Evolutionary conservation across 495 filamentous ascomycete species (phyloP).

Genomic region (Terfezia claveryi): DNA sequence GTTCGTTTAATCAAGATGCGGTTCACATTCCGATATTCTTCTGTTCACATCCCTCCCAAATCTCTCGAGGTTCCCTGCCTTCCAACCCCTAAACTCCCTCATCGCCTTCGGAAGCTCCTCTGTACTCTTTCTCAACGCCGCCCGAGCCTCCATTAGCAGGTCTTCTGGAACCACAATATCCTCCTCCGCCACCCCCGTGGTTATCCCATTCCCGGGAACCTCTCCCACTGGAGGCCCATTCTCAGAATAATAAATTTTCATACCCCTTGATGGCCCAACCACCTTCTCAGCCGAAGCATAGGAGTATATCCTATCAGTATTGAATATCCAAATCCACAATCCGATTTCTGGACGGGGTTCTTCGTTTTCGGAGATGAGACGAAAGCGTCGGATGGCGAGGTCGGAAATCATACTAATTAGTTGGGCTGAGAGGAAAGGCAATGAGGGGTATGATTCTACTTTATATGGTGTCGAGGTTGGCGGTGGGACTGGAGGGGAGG

Average conservation of each 20-base stretch:
- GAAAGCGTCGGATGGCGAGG: conserved; percentile 6
- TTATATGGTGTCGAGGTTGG: conserved; percentile 9
- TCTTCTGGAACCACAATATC: not conserved
- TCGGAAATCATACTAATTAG: conserved; percentile 5
- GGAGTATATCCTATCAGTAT: conserved; percentile 25
- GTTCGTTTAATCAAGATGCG: no score
- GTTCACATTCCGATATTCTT: no score
- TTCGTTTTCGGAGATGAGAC: not conserved
- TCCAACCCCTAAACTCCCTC: not conserved
- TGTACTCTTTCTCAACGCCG: not conserved
- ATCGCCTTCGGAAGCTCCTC: not conserved
- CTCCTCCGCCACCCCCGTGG: not conserved
- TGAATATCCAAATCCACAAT: conserved; percentile 46
- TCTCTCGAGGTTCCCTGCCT: not conserved
- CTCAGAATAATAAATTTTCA: not conserved
- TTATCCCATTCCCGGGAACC: not conserved
- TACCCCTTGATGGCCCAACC: not conserved
- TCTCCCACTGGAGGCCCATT: not conserved
- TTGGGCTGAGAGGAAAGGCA: conserved; percentile 9
- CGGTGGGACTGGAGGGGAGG: no score
- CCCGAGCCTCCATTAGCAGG: not conserved
- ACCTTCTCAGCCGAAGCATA: not conserved
- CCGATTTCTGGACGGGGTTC: conserved; percentile 3
- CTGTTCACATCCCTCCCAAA: not conserved
- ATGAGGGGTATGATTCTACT: conserved; percentile 26